These are phyloP conservation scores for Epichloe amarillans DNA, from an alignment of 2,329 filamentous ascomycete species.

Conservation along the genomic window DNA sequence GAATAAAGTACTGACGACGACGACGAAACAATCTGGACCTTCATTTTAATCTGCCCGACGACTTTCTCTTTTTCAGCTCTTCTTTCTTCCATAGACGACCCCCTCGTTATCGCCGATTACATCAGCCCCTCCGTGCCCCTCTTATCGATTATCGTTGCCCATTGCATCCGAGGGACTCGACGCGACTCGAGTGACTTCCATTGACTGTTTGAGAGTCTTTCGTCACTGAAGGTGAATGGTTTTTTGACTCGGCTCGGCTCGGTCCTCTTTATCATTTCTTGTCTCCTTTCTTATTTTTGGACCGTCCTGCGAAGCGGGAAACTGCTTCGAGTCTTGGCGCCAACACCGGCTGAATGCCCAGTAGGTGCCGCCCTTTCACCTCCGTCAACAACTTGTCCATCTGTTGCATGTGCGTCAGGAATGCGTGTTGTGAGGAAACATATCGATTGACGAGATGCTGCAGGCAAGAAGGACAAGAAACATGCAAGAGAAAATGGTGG, in stretches of 20 bases:
- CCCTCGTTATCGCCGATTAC: slow-evolving; percentile 1
- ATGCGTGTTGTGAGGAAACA: background rate
- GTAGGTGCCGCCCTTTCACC: slow-evolving; percentile 13
- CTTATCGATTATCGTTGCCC: slow-evolving; percentile 1
- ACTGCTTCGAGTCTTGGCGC: slow-evolving; percentile 16
- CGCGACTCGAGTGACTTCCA: background rate
- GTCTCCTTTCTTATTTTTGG: slow-evolving; percentile 5
- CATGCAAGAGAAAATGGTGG: slow-evolving; percentile 40
- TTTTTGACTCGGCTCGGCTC: background rate
- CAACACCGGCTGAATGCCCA: slow-evolving; percentile 24
- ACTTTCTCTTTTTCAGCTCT: background rate
- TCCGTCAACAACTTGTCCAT: background rate
- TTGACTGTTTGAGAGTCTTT: background rate
- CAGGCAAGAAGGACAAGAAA: slow-evolving; percentile 37
- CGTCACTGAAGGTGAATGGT: background rate
- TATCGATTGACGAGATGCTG: background rate
- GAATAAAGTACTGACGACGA: slow-evolving; percentile 2
- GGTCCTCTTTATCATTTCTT: background rate
- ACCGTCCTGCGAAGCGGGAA: slow-evolving; percentile 16
- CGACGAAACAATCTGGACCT: slow-evolving; percentile 1
- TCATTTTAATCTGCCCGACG: background rate
- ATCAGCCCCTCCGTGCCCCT: slow-evolving; percentile 7
- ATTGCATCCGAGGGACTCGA: background rate
- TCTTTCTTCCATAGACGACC: background rate
- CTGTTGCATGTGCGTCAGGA: background rate